Conservation (phyloP, 495 filamentous ascomycete genomes). For the Podospora sp. region DNA sequence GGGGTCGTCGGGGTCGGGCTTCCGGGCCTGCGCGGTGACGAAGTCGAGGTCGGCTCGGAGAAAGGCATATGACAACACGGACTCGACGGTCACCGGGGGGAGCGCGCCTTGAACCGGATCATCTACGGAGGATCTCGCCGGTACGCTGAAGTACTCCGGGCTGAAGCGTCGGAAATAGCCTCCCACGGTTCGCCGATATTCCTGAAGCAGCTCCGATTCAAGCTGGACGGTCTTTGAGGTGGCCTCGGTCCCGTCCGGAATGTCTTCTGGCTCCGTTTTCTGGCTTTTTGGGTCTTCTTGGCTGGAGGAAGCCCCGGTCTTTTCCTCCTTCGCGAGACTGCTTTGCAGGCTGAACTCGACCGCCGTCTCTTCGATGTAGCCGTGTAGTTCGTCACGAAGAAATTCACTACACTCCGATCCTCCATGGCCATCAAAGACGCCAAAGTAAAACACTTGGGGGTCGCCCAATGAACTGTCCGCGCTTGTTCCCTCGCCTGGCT, state of each 20-base stretch:
- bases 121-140: constrained; percentile 21
- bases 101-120: neutral
- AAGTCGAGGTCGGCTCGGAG: constrained; percentile 92
- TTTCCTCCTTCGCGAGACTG: constrained; percentile 55
- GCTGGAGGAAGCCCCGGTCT: constrained; percentile 16
- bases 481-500: constrained; percentile 56
- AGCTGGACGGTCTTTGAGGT: constrained; percentile 56
- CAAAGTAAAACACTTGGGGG: constrained; percentile 96
- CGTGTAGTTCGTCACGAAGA: constrained; percentile 79
- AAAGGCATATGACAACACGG: constrained; percentile 85
- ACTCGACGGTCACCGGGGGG: constrained; percentile 53
- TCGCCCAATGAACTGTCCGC: constrained; percentile 80
- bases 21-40: constrained; percentile 77
- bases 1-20: constrained; percentile 67
- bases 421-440: constrained; percentile 94
- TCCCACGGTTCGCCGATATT: constrained; percentile 82
- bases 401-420: constrained; percentile 88
- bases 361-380: constrained; percentile 81
- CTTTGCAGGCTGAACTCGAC: constrained; percentile 72
- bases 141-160: constrained; percentile 61
- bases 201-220: constrained; percentile 67
- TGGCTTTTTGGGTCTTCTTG: constrained; percentile 20
- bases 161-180: constrained; percentile 92
- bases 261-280: neutral
- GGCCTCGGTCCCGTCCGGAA: constrained; percentile 26